These are phyloP conservation scores for Xenoacremonium recifei DNA, from an alignment of 2,329 filamentous ascomycete genomes.

Conservation along the genomic window DNA sequence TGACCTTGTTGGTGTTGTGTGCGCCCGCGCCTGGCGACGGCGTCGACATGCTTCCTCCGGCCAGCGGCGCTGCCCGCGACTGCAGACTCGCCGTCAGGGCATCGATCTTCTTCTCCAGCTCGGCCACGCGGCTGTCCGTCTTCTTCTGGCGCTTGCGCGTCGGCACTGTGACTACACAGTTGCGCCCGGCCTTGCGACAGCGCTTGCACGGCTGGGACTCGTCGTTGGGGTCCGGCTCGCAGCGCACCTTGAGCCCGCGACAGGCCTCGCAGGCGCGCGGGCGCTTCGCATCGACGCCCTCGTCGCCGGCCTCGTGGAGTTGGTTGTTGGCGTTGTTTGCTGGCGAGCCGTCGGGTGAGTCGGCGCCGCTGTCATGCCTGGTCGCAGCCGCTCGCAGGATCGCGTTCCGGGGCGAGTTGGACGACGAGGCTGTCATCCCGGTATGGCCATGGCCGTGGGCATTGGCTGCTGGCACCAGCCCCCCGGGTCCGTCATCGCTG, in stretches of 20 bases:
- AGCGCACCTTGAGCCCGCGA: constrained; percentile 77
- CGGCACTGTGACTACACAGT: constrained; percentile 74
- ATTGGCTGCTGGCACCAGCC: too few relatives aligned
- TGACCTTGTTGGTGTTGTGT: background rate
- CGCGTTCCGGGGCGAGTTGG: too few relatives aligned
- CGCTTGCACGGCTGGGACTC: constrained; percentile 69
- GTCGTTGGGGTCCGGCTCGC: constrained; percentile 69
- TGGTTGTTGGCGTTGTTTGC: constrained; percentile 14
- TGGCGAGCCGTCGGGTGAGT: constrained; percentile 20
- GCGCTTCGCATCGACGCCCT: constrained; percentile 56
- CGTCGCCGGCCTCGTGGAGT: constrained; percentile 15
- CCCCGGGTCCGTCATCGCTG: too few relatives aligned
- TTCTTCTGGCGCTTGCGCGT: constrained; percentile 84
- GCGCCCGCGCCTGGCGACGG: constrained; percentile 8
- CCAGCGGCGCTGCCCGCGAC: constrained; percentile 38
- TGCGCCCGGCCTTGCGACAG: constrained; percentile 76
- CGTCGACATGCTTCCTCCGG: constrained; percentile 8
- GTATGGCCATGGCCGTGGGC: too few relatives aligned
- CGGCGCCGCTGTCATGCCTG: too few relatives aligned
- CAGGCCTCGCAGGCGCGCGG: constrained; percentile 74
- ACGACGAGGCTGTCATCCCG: too few relatives aligned
- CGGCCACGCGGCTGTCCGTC: constrained; percentile 83
- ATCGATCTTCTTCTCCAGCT: constrained; percentile 92
- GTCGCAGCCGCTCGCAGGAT: too few relatives aligned
- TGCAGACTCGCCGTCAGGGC: constrained; percentile 78